phyloP scores from a whole-genome alignment of 805 yeast species.

The Candida pini region DNA sequence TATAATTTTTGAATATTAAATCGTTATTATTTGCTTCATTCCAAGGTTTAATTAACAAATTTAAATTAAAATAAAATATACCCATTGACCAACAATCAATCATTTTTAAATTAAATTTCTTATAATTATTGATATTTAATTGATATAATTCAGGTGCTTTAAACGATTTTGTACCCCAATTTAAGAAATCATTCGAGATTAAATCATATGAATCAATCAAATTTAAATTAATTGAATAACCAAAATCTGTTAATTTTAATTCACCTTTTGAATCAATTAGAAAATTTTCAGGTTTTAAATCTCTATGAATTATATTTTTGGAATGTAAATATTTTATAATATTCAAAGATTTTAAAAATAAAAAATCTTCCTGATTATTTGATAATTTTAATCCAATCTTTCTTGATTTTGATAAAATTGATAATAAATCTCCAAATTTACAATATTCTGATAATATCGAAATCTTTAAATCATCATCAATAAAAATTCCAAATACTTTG shows the following conservation, averaged over 20 bases:
- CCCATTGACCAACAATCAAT: slow-evolving; percentile 51
- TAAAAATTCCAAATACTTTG: background rate
- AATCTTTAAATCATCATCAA: slow-evolving; percentile 9
- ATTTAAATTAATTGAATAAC: slow-evolving; percentile 38
- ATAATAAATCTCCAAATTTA: slow-evolving; percentile 43
- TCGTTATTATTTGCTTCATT: slow-evolving; percentile 28
- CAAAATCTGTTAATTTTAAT: slow-evolving; percentile 45
- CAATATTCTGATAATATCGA: slow-evolving; percentile 39
- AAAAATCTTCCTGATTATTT: slow-evolving; percentile 35
- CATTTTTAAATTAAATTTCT: slow-evolving; percentile 18
- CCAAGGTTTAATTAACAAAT: slow-evolving; percentile 46
- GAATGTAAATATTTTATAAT: slow-evolving; percentile 42
- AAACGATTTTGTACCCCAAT: slow-evolving; percentile 47
- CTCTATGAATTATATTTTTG: slow-evolving; percentile 41
- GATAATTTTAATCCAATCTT: slow-evolving; percentile 28
- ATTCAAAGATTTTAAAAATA: slow-evolving; percentile 48
- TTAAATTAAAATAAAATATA: slow-evolving; percentile 40
- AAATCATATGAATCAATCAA: slow-evolving; percentile 16
- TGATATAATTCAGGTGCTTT: slow-evolving; percentile 47
- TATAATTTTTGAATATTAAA: slow-evolving; percentile 19
- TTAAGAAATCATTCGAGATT: slow-evolving; percentile 19
- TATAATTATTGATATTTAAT: slow-evolving; percentile 11
- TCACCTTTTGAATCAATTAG: slow-evolving; percentile 40
- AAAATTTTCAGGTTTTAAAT: slow-evolving; percentile 50
- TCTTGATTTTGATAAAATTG: slow-evolving; percentile 35